Conservation (phyloP, 2,329 filamentous ascomycete species). For the Epichloe elymi region DNA sequence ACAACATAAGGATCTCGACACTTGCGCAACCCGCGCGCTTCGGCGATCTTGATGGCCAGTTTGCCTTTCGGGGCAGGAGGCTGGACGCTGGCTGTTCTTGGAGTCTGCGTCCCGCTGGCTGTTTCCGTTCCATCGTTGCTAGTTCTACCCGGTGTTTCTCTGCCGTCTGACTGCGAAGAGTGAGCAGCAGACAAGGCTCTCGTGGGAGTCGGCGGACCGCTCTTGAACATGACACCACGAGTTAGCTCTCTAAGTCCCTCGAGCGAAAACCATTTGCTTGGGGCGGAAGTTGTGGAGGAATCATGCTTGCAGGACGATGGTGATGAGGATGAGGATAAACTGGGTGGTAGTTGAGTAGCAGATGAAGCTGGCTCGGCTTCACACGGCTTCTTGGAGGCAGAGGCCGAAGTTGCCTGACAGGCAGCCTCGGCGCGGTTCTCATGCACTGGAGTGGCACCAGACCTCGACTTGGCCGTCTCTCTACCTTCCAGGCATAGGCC, state of each 20-base stretch:
- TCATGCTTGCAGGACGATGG: slow-evolving; percentile 27
- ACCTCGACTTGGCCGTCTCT: slow-evolving; percentile 11
- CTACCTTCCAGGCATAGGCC: slow-evolving; percentile 14
- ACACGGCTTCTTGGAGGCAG: not conserved
- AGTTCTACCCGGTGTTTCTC: slow-evolving; percentile 24
- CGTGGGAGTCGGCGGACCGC: slow-evolving; percentile 80
- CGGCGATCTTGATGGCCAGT: slow-evolving; percentile 75
- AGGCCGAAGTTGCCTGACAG: not conserved
- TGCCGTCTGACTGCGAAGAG: slow-evolving; percentile 34
- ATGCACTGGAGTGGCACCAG: not conserved
- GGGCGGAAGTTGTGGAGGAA: slow-evolving; percentile 29
- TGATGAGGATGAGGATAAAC: slow-evolving; percentile 6
- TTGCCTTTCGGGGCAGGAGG: slow-evolving; percentile 70
- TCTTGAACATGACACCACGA: slow-evolving; percentile 63
- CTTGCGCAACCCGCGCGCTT: slow-evolving; percentile 69
- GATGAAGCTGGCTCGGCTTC: not conserved
- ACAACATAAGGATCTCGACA: slow-evolving; percentile 90
- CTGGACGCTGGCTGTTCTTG: slow-evolving; percentile 41
- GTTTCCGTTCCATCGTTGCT: slow-evolving; percentile 29
- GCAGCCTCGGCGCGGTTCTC: not conserved
- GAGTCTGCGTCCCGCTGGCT: slow-evolving; percentile 40
- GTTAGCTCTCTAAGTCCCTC: slow-evolving; percentile 79
- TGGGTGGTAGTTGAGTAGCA: slow-evolving; percentile 1
- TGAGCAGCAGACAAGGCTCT: slow-evolving; percentile 63
- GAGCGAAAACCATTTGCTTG: slow-evolving; percentile 47